These are phyloP conservation scores for Trichoderma cornu-damae DNA, from an alignment of 2,329 filamentous ascomycete species.

Conservation along the genomic window DNA sequence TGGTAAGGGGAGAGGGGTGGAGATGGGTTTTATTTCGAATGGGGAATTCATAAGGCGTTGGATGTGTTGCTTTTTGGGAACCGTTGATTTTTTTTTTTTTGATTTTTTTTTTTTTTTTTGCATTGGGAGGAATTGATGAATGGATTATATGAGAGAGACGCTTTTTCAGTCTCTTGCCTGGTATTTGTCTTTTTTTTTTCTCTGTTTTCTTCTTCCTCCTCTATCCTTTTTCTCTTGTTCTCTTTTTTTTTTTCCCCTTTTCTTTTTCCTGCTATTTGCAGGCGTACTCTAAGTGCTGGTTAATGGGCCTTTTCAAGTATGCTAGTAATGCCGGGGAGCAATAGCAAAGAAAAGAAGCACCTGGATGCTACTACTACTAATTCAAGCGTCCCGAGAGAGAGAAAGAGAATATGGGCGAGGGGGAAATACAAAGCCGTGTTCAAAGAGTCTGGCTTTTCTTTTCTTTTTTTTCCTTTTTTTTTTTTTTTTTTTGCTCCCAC, in stretches of 20 bases:
- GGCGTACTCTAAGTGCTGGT: neutral
- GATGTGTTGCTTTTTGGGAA: slow-evolving; percentile 1
- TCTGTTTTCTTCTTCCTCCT: neutral
- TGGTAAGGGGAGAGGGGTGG: slow-evolving; percentile 2
- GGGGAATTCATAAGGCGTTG: slow-evolving; percentile 11
- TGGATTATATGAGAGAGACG: slow-evolving; percentile 11
- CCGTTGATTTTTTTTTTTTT: too few relatives aligned
- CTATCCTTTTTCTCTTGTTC: too few relatives aligned
- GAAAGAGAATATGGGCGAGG: neutral
- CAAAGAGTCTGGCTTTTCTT: too few relatives aligned
- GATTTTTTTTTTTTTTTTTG: too few relatives aligned
- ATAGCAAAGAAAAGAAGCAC: neutral
- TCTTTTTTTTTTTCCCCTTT: neutral
- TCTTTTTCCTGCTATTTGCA: neutral
- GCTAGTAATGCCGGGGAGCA: neutral
- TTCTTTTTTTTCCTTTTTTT: neutral
- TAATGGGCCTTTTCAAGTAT: slow-evolving; percentile 9
- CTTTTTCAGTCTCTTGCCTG: neutral
- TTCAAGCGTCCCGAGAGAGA: neutral
- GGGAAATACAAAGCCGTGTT: neutral
- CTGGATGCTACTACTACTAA: neutral
- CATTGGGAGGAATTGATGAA: slow-evolving; percentile 12
- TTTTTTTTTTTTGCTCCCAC: too few relatives aligned
- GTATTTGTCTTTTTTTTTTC: neutral
- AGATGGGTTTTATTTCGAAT: slow-evolving; percentile 9